phyloP scores from a whole-genome alignment of 345 rosid genomes.

The Hirschfeldia incana region DNA sequence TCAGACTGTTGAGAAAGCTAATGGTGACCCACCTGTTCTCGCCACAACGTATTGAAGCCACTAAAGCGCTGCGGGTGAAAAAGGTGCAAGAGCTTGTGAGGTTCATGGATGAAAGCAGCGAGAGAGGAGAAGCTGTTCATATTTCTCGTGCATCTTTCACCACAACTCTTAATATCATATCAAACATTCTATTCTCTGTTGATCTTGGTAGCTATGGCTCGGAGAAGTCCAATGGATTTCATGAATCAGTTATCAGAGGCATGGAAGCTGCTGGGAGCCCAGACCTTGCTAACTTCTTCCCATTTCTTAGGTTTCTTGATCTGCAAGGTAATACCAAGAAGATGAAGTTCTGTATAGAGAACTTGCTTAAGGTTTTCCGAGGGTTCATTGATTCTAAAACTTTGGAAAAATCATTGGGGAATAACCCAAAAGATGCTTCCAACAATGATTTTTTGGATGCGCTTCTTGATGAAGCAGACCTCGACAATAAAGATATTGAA shows the following conservation, averaged over 20 bases:
- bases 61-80: not conserved
- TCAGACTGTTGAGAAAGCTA: constrained; percentile 23
- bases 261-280: constrained; percentile 17
- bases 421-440: not conserved
- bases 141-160: too few species aligned
- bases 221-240: not conserved
- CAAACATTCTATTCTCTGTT: too few species aligned
- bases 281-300: constrained; percentile 26
- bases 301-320: constrained; percentile 22
- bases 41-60: constrained; percentile 14
- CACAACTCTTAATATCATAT: too few species aligned
- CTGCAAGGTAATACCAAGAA: constrained; percentile 21
- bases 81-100: too few species aligned
- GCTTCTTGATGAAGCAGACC: constrained; percentile 19
- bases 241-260: not conserved
- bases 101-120: too few species aligned
- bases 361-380: constrained; percentile 11
- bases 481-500: not conserved
- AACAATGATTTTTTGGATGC: constrained; percentile 18
- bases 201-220: not conserved
- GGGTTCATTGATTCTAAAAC: constrained; percentile 31
- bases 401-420: not conserved
- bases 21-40: constrained; percentile 12
- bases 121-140: too few species aligned
- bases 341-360: not conserved